A percentile compares a stretch with the other conserved stretches of the same genome.
phyloP scores from a whole-genome alignment of 495 filamentous ascomycete genomes.

The Penicillium crystallinum region DNA sequence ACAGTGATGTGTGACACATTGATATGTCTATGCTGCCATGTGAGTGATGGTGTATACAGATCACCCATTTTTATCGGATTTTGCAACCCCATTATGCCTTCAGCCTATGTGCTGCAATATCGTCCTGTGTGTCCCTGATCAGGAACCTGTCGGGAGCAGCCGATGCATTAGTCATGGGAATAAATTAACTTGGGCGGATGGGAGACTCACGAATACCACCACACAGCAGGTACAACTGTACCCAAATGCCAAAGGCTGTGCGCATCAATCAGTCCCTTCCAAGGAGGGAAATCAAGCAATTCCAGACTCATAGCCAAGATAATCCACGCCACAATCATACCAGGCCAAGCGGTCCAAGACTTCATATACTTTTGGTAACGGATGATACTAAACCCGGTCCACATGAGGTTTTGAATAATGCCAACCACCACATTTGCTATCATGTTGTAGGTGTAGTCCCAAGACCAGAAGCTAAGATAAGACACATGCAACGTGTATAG shows the following conservation, averaged over 20 bases:
- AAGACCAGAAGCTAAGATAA: slow-evolving; percentile 78
- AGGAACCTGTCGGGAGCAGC: slow-evolving; percentile 55
- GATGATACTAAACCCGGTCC: slow-evolving; percentile 75
- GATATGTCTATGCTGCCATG: neutral
- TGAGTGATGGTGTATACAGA: neutral
- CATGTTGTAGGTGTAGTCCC: slow-evolving; percentile 99
- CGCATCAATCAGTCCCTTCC: slow-evolving; percentile 79
- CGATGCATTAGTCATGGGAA: slow-evolving; percentile 18
- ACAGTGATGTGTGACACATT: neutral
- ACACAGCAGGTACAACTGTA: slow-evolving; percentile 79
- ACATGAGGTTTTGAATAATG: slow-evolving; percentile 73
- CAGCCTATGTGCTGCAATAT: slow-evolving; percentile 52
- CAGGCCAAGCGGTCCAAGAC: slow-evolving; percentile 85
- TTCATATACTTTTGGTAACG: slow-evolving; percentile 63
- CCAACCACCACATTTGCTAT: slow-evolving; percentile 83
- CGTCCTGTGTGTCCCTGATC: slow-evolving; percentile 71
- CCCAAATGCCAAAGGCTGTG: slow-evolving; percentile 95
- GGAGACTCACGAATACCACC: slow-evolving; percentile 89
- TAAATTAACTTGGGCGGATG: neutral
- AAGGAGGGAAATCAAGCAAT: slow-evolving; percentile 86
- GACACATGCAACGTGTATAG: slow-evolving; percentile 74
- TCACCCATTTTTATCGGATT: slow-evolving; percentile 2
- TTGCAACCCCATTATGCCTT: slow-evolving; percentile 35
- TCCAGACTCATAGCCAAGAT: slow-evolving; percentile 92
- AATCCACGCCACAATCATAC: slow-evolving; percentile 88